These are phyloP conservation scores for Dothiorella sarmentorum DNA, from an alignment of 2,329 filamentous ascomycete species.

Conservation along the genomic window DNA sequence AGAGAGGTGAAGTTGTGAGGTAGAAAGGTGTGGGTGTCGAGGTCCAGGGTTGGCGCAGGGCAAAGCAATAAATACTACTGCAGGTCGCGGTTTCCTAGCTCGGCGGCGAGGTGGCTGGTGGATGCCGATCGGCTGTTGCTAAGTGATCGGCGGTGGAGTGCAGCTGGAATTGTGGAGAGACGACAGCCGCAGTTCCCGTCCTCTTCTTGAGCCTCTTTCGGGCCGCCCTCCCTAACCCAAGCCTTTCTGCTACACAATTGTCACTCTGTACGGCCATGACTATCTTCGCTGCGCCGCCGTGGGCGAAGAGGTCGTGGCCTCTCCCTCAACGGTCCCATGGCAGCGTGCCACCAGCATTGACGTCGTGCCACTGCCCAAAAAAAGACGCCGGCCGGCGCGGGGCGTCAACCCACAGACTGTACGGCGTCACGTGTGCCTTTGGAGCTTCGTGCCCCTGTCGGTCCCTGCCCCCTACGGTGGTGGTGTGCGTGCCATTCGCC, in stretches of 20 bases:
- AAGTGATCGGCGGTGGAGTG: conserved; percentile 14
- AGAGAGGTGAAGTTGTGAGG: not conserved
- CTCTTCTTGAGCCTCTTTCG: not conserved
- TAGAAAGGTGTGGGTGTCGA: not conserved
- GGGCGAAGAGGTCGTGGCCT: not conserved
- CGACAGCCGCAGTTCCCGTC: not conserved
- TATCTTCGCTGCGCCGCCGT: not conserved
- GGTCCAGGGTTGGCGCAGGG: not conserved
- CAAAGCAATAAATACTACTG: conserved; percentile 2
- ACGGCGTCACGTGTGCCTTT: too few species aligned
- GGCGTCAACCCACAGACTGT: not conserved
- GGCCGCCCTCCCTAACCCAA: not conserved
- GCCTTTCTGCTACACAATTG: too few species aligned
- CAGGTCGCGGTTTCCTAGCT: conserved; percentile 1
- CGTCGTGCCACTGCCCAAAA: conserved; percentile 5
- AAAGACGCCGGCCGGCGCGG: not conserved
- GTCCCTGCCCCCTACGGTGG: conserved; percentile 6
- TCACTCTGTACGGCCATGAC: not conserved
- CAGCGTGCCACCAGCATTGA: not conserved
- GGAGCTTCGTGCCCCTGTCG: too few species aligned
- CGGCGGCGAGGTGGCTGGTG: conserved; percentile 7
- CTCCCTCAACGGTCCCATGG: not conserved
- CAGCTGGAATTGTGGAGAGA: conserved; percentile 7
- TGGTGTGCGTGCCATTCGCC: not conserved
- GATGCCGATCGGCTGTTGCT: conserved; percentile 15